These are phyloP conservation scores for Tricharina praecox DNA, from an alignment of 495 filamentous ascomycete species.

Conservation along the genomic window DNA sequence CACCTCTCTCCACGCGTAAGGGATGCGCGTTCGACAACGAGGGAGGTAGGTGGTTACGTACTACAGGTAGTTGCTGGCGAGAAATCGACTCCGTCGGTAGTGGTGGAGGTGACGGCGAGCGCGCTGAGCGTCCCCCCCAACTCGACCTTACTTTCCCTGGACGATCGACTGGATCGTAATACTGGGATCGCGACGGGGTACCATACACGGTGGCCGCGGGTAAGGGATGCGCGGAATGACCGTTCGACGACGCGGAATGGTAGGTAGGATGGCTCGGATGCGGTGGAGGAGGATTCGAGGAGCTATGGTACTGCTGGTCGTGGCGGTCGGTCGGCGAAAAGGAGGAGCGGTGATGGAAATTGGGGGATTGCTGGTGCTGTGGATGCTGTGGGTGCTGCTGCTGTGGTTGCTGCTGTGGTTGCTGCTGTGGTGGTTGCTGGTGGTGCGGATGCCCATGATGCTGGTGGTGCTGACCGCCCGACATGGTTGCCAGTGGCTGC, in stretches of 20 bases:
- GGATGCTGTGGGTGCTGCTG: too few species aligned
- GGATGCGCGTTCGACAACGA: not conserved
- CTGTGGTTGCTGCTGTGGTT: too few species aligned
- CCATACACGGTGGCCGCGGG: conserved; percentile 5
- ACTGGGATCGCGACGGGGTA: conserved; percentile 17
- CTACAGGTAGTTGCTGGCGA: too few species aligned
- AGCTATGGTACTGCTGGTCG: conserved; percentile 18
- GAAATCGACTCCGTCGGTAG: too few species aligned
- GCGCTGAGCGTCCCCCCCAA: conserved; percentile 17
- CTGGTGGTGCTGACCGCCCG: conserved; percentile 26
- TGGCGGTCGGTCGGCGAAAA: conserved; percentile 27
- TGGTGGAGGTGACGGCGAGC: conserved; percentile 14
- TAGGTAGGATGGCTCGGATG: conserved; percentile 10
- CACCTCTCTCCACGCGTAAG: too few species aligned
- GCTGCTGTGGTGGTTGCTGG: too few species aligned
- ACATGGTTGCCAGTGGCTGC: too few species aligned
- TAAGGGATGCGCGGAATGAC: conserved; percentile 10
- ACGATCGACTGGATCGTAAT: conserved; percentile 26
- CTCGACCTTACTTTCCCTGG: conserved; percentile 23
- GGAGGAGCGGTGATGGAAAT: conserved; percentile 24
- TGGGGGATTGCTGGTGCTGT: conserved; percentile 26
- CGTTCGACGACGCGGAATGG: conserved; percentile 13
- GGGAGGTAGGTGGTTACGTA: too few species aligned
- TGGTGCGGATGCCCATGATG: too few species aligned
- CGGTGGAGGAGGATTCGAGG: conserved; percentile 16